Evolutionary conservation across 768 basidiomycete genomes (phyloP).

Genomic region (Boletus tomentosulus): DNA sequence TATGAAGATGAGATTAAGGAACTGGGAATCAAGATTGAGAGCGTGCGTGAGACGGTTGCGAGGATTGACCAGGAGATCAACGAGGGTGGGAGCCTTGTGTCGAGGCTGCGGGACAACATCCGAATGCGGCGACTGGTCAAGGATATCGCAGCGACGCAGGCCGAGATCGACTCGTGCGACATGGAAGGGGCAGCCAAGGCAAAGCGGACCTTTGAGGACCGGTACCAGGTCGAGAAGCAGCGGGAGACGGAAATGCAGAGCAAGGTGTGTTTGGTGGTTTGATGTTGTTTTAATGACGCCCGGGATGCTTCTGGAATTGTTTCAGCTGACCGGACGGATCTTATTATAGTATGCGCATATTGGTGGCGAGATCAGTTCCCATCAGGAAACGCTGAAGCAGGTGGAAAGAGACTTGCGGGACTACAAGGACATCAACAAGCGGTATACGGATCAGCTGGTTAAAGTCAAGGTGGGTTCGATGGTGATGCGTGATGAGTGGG

Average conservation of each 20-base stretch:
- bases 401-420: conserved; percentile 73
- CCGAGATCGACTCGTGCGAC: conserved; percentile 70
- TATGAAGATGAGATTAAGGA: conserved; percentile 44
- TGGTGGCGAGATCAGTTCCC: conserved; percentile 76
- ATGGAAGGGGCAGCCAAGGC: conserved; percentile 85
- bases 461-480: conserved; percentile 75
- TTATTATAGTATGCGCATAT: conserved; percentile 65
- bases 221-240: conserved; percentile 67
- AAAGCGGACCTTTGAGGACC: conserved; percentile 77
- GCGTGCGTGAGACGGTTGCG: conserved; percentile 42
- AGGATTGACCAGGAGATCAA: conserved; percentile 75
- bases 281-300: conserved; percentile 3
- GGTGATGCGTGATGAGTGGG: background rate
- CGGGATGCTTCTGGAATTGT: background rate
- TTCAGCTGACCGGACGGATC: conserved; percentile 1
- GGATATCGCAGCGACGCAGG: conserved; percentile 63
- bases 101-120: conserved; percentile 80
- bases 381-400: conserved; percentile 60
- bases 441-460: conserved; percentile 86
- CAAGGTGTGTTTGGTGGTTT: conserved; percentile 42
- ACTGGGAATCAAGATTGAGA: conserved; percentile 38
- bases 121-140: conserved; percentile 64
- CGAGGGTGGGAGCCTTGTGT: conserved; percentile 62
- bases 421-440: conserved; percentile 81
- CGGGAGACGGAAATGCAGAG: conserved; percentile 69